A percentile compares a stretch with the other conserved stretches of the same genome.
Evolutionary conservation across 139 green algal genomes (phyloP).

Genomic region (Chlamydomonas asymmetrica): DNA sequence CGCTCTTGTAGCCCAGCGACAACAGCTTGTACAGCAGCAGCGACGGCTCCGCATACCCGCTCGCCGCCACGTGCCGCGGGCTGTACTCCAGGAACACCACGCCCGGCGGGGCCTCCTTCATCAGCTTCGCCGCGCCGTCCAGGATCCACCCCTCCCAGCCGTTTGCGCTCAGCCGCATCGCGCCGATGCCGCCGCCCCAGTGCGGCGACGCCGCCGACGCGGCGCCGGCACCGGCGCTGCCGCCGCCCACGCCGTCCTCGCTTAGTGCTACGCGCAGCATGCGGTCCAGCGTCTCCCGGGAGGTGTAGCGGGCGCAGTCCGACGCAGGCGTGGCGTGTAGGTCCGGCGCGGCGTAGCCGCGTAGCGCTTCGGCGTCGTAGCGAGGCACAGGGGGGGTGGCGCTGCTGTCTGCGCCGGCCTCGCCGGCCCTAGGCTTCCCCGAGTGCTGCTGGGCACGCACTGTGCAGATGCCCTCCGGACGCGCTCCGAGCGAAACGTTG

Average conservation of each 20-base stretch:
- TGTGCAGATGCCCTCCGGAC: constrained; percentile 34
- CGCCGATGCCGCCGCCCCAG: constrained; percentile 32
- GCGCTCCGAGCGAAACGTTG: constrained; percentile 50
- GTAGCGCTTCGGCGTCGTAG: constrained; percentile 11
- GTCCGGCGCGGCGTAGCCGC: constrained; percentile 24
- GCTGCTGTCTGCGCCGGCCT: background rate
- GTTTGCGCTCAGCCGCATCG: constrained; percentile 56
- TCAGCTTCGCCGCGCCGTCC: constrained; percentile 52
- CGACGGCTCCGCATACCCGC: constrained; percentile 42
- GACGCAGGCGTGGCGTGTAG: constrained; percentile 1
- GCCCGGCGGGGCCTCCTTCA: constrained; percentile 35
- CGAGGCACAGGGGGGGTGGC: background rate
- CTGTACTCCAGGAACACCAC: constrained; percentile 76
- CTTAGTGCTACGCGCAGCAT: background rate
- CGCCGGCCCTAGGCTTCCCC: too few relatives aligned
- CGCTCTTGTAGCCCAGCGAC: constrained; percentile 69
- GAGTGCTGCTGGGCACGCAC: too few relatives aligned
- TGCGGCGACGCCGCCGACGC: background rate
- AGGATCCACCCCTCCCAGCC: constrained; percentile 75
- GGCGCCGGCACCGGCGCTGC: background rate
- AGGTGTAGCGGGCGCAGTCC: constrained; percentile 2
- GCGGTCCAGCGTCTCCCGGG: constrained; percentile 18
- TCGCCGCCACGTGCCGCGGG: constrained; percentile 43
- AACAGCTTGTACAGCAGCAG: constrained; percentile 60
- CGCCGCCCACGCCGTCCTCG: background rate